Evolutionary conservation across 2,329 filamentous ascomycete genomes (phyloP).

Genomic region (Xylariaceae sp.): DNA sequence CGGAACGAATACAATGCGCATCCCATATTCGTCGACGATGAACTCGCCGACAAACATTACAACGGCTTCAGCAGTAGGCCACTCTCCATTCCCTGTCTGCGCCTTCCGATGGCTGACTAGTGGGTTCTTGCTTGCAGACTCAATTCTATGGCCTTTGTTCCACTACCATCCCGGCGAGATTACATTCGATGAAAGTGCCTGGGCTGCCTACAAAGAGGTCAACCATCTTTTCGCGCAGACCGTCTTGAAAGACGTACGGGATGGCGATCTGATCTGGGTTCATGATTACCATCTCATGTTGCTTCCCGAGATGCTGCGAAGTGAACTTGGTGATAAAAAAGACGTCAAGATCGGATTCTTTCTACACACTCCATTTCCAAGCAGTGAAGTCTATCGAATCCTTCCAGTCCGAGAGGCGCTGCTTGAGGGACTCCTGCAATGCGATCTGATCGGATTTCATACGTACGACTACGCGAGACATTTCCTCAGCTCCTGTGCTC

Average conservation of each 20-base stretch:
- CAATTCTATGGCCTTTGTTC: slow-evolving; percentile 96
- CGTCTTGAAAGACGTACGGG: slow-evolving; percentile 80
- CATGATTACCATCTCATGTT: slow-evolving; percentile 99
- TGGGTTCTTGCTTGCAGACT: slow-evolving; percentile 54
- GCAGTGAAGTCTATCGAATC: slow-evolving; percentile 94
- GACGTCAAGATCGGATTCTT: slow-evolving; percentile 99
- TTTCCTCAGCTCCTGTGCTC: slow-evolving; percentile 94
- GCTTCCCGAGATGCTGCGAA: slow-evolving; percentile 88
- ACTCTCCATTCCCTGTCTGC: not conserved
- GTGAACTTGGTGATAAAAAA: slow-evolving; percentile 75
- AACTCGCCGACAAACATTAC: slow-evolving; percentile 91
- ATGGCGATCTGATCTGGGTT: slow-evolving; percentile 95
- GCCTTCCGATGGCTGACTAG: slow-evolving; percentile 2
- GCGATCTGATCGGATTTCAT: slow-evolving; percentile 95
- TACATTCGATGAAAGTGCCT: slow-evolving; percentile 92
- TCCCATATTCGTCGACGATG: slow-evolving; percentile 89
- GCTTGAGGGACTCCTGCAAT: slow-evolving; percentile 81
- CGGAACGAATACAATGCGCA: slow-evolving; percentile 86
- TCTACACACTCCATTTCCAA: slow-evolving; percentile 94
- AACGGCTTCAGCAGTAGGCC: slow-evolving; percentile 91
- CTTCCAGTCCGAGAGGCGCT: slow-evolving; percentile 88
- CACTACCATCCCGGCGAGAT: slow-evolving; percentile 99
- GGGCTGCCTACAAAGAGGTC: slow-evolving; percentile 88
- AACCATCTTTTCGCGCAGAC: slow-evolving; percentile 89
- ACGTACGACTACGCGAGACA: slow-evolving; percentile 99